A percentile compares a stretch with the other conserved stretches of the same genome.
phyloP scores from a whole-genome alignment of 2,329 filamentous ascomycete species.

The Colletotrichum kahawae region DNA sequence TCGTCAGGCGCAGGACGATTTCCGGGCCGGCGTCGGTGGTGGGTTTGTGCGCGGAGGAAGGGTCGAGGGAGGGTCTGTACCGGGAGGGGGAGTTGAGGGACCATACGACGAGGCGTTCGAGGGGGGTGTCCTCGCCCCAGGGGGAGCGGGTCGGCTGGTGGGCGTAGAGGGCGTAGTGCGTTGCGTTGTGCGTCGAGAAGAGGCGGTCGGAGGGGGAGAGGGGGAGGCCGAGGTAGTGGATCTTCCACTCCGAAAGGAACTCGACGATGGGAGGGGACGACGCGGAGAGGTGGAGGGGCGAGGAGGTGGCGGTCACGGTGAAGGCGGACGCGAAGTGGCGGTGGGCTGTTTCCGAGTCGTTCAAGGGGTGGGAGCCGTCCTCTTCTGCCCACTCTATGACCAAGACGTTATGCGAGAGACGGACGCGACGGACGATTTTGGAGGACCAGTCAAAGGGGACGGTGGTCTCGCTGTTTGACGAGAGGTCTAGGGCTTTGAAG shows the following conservation, averaged over 20 bases:
- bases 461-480: slow-evolving; percentile 41
- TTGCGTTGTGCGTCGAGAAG: slow-evolving; percentile 63
- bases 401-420: slow-evolving; percentile 59
- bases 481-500: slow-evolving; percentile 57
- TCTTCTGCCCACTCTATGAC: slow-evolving; percentile 68
- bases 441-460: slow-evolving; percentile 56
- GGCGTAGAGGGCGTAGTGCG: slow-evolving; percentile 66
- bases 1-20: slow-evolving; percentile 51
- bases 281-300: not conserved
- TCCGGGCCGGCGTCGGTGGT: slow-evolving; percentile 28
- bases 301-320: slow-evolving; percentile 41
- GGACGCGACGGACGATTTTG: slow-evolving; percentile 59
- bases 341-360: slow-evolving; percentile 55
- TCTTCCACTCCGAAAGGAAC: slow-evolving; percentile 65
- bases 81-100: slow-evolving; percentile 56
- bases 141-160: slow-evolving; percentile 64
- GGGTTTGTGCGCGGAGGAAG: slow-evolving; percentile 22
- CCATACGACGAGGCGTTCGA: slow-evolving; percentile 65
- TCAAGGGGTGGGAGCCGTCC: slow-evolving; percentile 54
- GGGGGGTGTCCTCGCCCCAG: slow-evolving; percentile 60
- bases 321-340: slow-evolving; percentile 66
- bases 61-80: slow-evolving; percentile 57
- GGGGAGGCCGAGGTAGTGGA: slow-evolving; percentile 61
- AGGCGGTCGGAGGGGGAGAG: slow-evolving; percentile 63
- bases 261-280: slow-evolving; percentile 32